Evolutionary conservation across 352 stramenopile genomes (phyloP).

Genomic region (Globisporangium okanoganense): DNA sequence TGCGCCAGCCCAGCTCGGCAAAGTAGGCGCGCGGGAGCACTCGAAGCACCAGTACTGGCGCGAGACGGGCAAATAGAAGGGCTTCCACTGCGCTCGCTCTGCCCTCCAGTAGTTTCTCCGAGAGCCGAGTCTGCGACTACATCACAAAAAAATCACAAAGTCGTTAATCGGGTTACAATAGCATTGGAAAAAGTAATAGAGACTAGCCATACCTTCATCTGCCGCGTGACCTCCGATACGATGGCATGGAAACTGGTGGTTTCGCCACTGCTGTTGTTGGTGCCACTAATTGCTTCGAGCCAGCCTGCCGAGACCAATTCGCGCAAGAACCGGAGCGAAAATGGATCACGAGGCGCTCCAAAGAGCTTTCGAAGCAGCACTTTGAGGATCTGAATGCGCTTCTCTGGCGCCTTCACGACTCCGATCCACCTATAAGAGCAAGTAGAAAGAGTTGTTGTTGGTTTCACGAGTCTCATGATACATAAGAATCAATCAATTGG

Average conservation of each 20-base stretch:
- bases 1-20: not conserved
- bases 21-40: conserved; percentile 39
- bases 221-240: conserved; percentile 17
- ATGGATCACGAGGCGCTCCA: conserved; percentile 34
- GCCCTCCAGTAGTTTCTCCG: conserved; percentile 43
- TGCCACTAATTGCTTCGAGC: no score
- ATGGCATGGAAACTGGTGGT: conserved; percentile 16
- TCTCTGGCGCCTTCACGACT: conserved; percentile 7
- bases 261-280: not conserved
- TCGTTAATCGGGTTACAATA: no score
- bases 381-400: conserved; percentile 18
- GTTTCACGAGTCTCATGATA: not conserved
- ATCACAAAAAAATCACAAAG: not conserved
- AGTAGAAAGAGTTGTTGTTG: not conserved
- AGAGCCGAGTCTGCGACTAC: conserved; percentile 38
- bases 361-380: conserved; percentile 41
- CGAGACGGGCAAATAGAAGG: conserved; percentile 57
- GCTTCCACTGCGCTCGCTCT: conserved; percentile 31
- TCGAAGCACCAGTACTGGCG: conserved; percentile 58
- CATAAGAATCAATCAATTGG: not conserved
- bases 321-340: conserved; percentile 39
- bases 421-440: conserved; percentile 28
- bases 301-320: no score
- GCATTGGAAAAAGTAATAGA: no score
- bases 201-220: conserved; percentile 33